Evolutionary conservation across 805 yeast genomes (phyloP).

Genomic region (Barnettozyma sp.): DNA sequence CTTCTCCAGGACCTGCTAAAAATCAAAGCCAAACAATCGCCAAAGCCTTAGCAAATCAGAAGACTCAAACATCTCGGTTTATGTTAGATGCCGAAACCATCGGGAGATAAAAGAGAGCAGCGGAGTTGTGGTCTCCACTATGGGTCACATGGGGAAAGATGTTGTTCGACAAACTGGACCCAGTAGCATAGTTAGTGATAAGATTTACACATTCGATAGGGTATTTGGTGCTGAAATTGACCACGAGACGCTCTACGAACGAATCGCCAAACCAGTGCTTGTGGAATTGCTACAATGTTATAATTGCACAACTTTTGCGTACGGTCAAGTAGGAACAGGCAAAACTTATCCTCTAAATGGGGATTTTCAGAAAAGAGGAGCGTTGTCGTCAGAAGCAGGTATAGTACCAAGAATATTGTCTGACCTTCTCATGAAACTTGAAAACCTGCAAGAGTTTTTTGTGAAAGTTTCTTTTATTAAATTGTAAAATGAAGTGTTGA

Average conservation of each 20-base stretch:
- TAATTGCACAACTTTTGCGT: slow-evolving; percentile 75
- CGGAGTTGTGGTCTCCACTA: slow-evolving; percentile 47
- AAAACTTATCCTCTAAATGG: slow-evolving; percentile 75
- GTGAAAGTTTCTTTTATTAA: slow-evolving; percentile 74
- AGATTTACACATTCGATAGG: slow-evolving; percentile 64
- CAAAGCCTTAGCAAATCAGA: slow-evolving; percentile 12
- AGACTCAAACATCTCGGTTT: slow-evolving; percentile 43
- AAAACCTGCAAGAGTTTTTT: slow-evolving; percentile 42
- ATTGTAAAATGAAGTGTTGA: slow-evolving; percentile 73
- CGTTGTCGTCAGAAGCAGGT: slow-evolving; percentile 44
- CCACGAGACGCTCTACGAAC: slow-evolving; percentile 59
- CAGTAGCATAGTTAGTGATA: slow-evolving; percentile 27
- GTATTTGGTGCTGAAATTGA: slow-evolving; percentile 79
- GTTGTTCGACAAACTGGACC: slow-evolving; percentile 39
- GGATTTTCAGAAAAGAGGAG: slow-evolving; percentile 41
- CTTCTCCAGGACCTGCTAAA: slow-evolving; percentile 19
- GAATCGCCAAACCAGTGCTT: slow-evolving; percentile 50
- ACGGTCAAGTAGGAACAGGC: slow-evolving; percentile 88
- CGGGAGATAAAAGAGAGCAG: slow-evolving; percentile 49
- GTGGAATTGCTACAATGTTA: slow-evolving; percentile 65
- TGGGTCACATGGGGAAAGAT: slow-evolving; percentile 39
- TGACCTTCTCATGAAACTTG: slow-evolving; percentile 46
- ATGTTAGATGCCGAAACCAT: slow-evolving; percentile 49
- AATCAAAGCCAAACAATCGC: slow-evolving; percentile 20
- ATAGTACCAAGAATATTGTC: slow-evolving; percentile 54